Evolutionary conservation across 768 basidiomycete genomes (phyloP), one percentile per base, ranked within the genome.

Genomic region (Rhizopogon rudus): DNA sequence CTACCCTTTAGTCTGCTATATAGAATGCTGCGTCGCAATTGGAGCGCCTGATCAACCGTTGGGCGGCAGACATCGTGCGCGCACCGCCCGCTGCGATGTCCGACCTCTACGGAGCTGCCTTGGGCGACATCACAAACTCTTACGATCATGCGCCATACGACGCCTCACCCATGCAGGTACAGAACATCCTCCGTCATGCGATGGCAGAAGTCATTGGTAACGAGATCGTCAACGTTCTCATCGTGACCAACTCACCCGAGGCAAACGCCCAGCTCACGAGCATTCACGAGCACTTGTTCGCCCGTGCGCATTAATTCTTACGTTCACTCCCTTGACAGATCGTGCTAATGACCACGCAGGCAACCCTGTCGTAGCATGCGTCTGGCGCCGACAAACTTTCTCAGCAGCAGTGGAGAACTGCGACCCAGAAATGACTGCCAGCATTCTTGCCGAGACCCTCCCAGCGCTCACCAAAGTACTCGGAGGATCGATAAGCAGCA

Each of bases 371-470:
- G 90, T 94, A n/a, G 92, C 92, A 0, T 81, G 82, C 40, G 91
- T 94, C 17, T 94, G 92, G 92, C 82, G 92, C 22, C 82, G 91
- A 10, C 91, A 94, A 66, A 93, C 91, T 3, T 93, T 92, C 71
- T 86, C 88, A 10, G 91, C 91, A 0, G 90, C 91, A 4, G 87
- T 94, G 51, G 89, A 92, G 35, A 67, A 79, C 1, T 87, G 85
- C 68, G 84, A 88, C 0, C 80, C 84, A 6, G 84, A 87, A 50
- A 87, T 91, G 80, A 77, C 82, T 0, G 62, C 77, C 29, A 77
- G 71, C 66, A 86, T 93, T 64, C 76, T 94, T 44, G 67, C 73
- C 17, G 92, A 93, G 57, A 81, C 87, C 59, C 80, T 93, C 45
- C 87, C 88, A 6, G 73, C 79, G 29, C 79, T 93, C 52, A 76